Percentiles rank a stretch among this genome's conserved stretches.
Conservation (phyloP, 805 yeast genomes). For the Ogataea paraovalis region DNA sequence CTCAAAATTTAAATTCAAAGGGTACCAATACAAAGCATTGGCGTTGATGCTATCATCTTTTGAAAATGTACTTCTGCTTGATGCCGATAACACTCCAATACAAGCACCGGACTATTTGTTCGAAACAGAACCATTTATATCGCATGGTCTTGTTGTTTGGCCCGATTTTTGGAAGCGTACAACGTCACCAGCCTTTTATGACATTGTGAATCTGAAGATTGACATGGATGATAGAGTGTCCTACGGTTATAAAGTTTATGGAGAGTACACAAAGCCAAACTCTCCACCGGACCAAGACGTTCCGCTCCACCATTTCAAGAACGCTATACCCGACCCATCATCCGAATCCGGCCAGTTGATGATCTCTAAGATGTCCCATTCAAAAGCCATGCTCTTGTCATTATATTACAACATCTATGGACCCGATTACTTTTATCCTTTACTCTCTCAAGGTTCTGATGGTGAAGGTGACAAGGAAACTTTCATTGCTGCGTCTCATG, state of each 20-base stretch:
- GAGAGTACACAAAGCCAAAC: constrained; percentile 21
- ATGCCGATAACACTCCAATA: constrained; percentile 70
- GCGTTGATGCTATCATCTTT: constrained; percentile 67
- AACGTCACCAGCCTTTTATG: constrained; percentile 47
- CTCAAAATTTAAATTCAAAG: constrained; percentile 41
- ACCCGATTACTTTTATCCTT: constrained; percentile 51
- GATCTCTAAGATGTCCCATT: constrained; percentile 52
- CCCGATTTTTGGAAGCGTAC: constrained; percentile 50
- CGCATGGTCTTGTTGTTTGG: constrained; percentile 49
- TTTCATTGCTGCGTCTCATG: constrained; percentile 56
- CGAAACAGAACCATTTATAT: constrained; percentile 48
- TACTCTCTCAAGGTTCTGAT: constrained; percentile 44
- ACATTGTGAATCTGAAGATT: constrained; percentile 41
- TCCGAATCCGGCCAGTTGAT: constrained; percentile 65
- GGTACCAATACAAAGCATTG: constrained; percentile 63
- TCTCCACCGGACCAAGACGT: constrained; percentile 31
- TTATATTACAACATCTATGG: constrained; percentile 61
- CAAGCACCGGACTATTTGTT: constrained; percentile 57
- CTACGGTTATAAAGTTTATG: constrained; percentile 37
- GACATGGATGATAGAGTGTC: constrained; percentile 37
- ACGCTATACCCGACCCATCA: constrained; percentile 60
- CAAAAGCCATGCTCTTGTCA: constrained; percentile 48
- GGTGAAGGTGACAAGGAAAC: constrained; percentile 62
- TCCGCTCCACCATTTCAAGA: constrained; percentile 56
- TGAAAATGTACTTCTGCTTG: constrained; percentile 62